phyloP scores from a whole-genome alignment of 2,329 filamentous ascomycete species.

The Neobulgaria alba region DNA sequence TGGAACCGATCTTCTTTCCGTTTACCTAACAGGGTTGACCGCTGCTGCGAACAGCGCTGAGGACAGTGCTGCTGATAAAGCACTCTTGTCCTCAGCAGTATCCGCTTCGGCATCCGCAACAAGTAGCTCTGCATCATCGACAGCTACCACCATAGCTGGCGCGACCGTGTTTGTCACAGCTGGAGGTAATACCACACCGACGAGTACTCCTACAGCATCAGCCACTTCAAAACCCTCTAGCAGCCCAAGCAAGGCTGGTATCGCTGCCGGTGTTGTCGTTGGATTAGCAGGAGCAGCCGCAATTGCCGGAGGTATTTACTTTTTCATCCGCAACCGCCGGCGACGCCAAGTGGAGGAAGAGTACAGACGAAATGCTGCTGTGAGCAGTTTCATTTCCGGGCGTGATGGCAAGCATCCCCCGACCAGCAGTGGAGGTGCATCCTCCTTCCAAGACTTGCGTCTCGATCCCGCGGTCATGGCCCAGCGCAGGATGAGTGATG shows the following conservation, averaged over 20 bases:
- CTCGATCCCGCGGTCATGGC: constrained; percentile 78
- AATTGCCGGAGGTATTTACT: constrained; percentile 59
- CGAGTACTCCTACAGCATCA: constrained; percentile 5
- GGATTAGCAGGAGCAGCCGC: constrained; percentile 64
- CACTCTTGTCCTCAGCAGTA: constrained; percentile 1
- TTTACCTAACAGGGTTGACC: constrained; percentile 23
- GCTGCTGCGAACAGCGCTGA: constrained; percentile 12
- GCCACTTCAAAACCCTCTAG: constrained; percentile 4
- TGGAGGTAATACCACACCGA: constrained; percentile 6
- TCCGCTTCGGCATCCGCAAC: constrained; percentile 7
- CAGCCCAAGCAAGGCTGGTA: constrained; percentile 52
- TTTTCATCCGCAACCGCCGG: constrained; percentile 67
- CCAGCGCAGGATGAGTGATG: constrained; percentile 78
- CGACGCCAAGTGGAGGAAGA: constrained; percentile 76
- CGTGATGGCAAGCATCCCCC: constrained; percentile 43
- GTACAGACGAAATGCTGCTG: constrained; percentile 70
- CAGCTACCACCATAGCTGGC: constrained; percentile 23
- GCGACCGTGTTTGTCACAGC: constrained; percentile 26
- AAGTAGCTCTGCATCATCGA: constrained; percentile 13
- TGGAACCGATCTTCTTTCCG: constrained; percentile 13
- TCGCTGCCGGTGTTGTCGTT: constrained; percentile 81
- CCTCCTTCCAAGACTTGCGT: constrained; percentile 70
- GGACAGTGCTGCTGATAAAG: neutral
- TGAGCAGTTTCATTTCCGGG: constrained; percentile 65
- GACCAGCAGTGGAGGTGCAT: constrained; percentile 46